These are phyloP conservation scores for Takashimella tepidaria DNA, from an alignment of 1,284 basidiomycete species.

Conservation along the genomic window DNA sequence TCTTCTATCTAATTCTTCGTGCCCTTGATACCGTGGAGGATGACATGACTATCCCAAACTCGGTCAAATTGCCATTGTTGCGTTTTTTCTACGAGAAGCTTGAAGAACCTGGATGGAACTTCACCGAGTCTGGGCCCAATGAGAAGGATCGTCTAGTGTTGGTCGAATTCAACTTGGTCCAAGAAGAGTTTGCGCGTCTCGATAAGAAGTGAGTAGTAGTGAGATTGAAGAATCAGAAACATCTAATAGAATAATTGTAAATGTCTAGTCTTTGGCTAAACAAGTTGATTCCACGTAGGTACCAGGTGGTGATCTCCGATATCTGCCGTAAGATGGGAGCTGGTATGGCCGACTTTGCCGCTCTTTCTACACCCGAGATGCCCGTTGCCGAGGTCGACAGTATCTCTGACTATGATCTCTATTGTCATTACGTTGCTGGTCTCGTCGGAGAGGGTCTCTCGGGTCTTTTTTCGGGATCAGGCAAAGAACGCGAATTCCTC, in stretches of 20 bases:
- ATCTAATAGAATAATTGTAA: no score
- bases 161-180: slow-evolving; percentile 76
- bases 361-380: slow-evolving; percentile 67
- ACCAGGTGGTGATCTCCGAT: slow-evolving; percentile 75
- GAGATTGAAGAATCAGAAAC: no score
- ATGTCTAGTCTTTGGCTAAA: background rate
- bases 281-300: slow-evolving; percentile 51
- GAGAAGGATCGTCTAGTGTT: slow-evolving; percentile 89
- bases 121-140: slow-evolving; percentile 71
- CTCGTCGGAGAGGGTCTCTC: slow-evolving; percentile 96
- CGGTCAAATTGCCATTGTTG: slow-evolving; percentile 79
- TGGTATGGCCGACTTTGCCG: slow-evolving; percentile 94
- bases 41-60: slow-evolving; percentile 91
- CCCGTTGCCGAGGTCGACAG: slow-evolving; percentile 64
- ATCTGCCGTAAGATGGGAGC: slow-evolving; percentile 79
- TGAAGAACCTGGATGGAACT: slow-evolving; percentile 81
- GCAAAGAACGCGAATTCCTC: slow-evolving; percentile 74
- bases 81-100: slow-evolving; percentile 78
- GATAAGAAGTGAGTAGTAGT: slow-evolving; percentile 57
- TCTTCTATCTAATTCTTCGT: slow-evolving; percentile 93
- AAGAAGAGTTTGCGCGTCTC: slow-evolving; percentile 73
- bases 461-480: slow-evolving; percentile 79
- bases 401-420: slow-evolving; percentile 84
- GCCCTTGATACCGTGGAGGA: slow-evolving; percentile 96
- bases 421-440: slow-evolving; percentile 98